Base-by-base conservation (phyloP, 148 eudicot species). In the Rhododendron mucronatum region DNA sequence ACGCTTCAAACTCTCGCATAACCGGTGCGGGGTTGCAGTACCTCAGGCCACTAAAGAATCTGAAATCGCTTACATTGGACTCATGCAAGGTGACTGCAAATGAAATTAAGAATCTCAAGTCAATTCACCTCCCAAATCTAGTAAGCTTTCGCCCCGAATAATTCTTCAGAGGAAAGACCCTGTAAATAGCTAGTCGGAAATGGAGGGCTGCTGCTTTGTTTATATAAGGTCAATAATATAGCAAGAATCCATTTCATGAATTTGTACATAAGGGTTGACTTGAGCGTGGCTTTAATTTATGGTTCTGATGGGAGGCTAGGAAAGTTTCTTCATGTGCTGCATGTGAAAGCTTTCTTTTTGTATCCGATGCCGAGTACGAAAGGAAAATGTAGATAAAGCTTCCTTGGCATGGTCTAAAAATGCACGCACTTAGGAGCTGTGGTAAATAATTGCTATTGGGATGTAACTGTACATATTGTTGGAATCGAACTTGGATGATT, bases 21-120 rank as follows among this genome's bases (percentile, higher is more conserved):
- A 93, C 98, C n/a, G 88, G 89, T 82, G 89, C 88, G 1, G 98
- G 99, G 67, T 87, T 96, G 91, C 85, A 87, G 81, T 90, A 91
- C 87, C 89, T 96, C 86, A 92, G 89, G 89, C 77, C 91, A 16
- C 89, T 96, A 61, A 94, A 96, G 90, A 93, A 92, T 81, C 80
- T 96, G 85, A 91, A 93, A 7, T 95, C 98, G 13, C 92, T 96
- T 79, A 88, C 94, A 14, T 85, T 96, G 91, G 99, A 94, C 85
- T 95, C 98, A 23, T 94, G 97, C 92, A 95, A 92, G 92, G 98
- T 96, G 80, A 95, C 94, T 67, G 97, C 94, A 33, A 78, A 86
- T 21, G 99, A 96, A 88, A 93, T 96, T 18, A 92, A 84, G 92
- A 96, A 90, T 89, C 98, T 96, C 57, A 96, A 93, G 74, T 84